Percentiles rank a stretch among this genome's conserved stretches.
Conservation (phyloP, 306 rosid species). For the Canavalia ensiformis region DNA sequence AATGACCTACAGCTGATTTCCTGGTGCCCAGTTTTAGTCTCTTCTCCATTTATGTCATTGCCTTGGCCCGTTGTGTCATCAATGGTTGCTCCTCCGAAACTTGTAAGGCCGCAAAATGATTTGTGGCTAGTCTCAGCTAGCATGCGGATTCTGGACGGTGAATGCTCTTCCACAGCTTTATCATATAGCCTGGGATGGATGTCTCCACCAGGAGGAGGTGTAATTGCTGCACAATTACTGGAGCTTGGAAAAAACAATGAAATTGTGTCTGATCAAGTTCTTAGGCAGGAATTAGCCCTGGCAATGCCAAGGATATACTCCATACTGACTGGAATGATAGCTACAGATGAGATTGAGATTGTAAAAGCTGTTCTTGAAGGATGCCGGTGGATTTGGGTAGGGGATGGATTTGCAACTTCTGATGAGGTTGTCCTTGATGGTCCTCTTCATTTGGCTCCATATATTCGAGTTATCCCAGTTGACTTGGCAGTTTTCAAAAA, state of each 20-base stretch:
- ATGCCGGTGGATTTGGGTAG: slow-evolving; percentile 98
- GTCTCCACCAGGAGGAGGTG: slow-evolving; percentile 90
- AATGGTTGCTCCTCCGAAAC: slow-evolving; percentile 96
- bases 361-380: slow-evolving; percentile 98
- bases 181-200: slow-evolving; percentile 86
- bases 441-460: slow-evolving; percentile 96
- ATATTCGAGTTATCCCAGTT: slow-evolving; percentile 90
- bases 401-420: slow-evolving; percentile 93
- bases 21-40: slow-evolving; percentile 90
- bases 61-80: slow-evolving; percentile 96
- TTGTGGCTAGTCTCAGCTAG: slow-evolving; percentile 98
- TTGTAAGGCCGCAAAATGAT: slow-evolving; percentile 78
- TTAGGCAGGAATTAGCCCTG: slow-evolving; percentile 88
- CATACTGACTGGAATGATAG: slow-evolving; percentile 74
- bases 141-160: slow-evolving; percentile 92
- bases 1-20: slow-evolving; percentile 79
- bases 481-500: slow-evolving; percentile 95
- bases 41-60: slow-evolving; percentile 79
- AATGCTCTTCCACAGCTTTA: slow-evolving; percentile 90
- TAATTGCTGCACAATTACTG: slow-evolving; percentile 94
- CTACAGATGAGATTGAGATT: slow-evolving; percentile 94
- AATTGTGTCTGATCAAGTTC: slow-evolving; percentile 84
- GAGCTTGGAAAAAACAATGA: slow-evolving; percentile 98
- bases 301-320: slow-evolving; percentile 96
- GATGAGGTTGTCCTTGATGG: slow-evolving; percentile 97